Evolutionary conservation across 768 basidiomycete genomes (phyloP), one percentile per base, ranked within the genome.

Genomic region (Gautieria morchelliformis): DNA sequence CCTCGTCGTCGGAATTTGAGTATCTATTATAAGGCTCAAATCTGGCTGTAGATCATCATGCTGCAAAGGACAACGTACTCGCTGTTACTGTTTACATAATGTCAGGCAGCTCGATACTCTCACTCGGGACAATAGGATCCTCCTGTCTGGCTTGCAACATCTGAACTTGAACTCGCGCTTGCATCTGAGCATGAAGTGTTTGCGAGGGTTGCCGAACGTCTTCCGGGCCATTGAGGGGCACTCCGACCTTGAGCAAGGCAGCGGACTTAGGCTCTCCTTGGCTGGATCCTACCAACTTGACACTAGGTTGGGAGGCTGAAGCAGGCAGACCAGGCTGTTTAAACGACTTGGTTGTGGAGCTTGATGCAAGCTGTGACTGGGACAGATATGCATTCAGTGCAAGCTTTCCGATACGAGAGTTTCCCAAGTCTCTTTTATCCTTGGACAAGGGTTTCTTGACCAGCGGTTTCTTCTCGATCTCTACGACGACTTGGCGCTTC

Each of bases 71-170:
- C 9, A 35, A 69, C 70, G 61, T 61, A 74, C 72, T 97, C 95
- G 71, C 89, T 93, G 64, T 93, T n/a, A n/a, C n/a, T n/a, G n/a
- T n/a, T n/a, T n/a, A n/a, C n/a, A n/a, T 87, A 66, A 96, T 93
- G 48, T 99, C 95, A 0, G 95, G 94, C n/a, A 99, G 76, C 64
- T 94, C 93, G 63, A n/a, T n/a, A n/a, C n/a, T n/a, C n/a, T n/a
- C n/a, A n/a, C n/a, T n/a, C n/a, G n/a, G n/a, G n/a, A n/a, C n/a
- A n/a, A n/a, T n/a, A n/a, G n/a, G n/a, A n/a, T n/a, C n/a, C n/a
- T n/a, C n/a, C n/a, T n/a, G n/a, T n/a, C n/a, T n/a, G n/a, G n/a
- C n/a, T n/a, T n/a, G n/a, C n/a, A n/a, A n/a, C n/a, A n/a, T n/a
- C n/a, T n/a, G n/a, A n/a, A n/a, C n/a, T n/a, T n/a, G n/a, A n/a